Percentiles rank a stretch among this genome's conserved stretches.
These are phyloP conservation scores for Casaregolazyma suthepensis DNA, from an alignment of 1,139 yeast genomes.

Conservation along the genomic window DNA sequence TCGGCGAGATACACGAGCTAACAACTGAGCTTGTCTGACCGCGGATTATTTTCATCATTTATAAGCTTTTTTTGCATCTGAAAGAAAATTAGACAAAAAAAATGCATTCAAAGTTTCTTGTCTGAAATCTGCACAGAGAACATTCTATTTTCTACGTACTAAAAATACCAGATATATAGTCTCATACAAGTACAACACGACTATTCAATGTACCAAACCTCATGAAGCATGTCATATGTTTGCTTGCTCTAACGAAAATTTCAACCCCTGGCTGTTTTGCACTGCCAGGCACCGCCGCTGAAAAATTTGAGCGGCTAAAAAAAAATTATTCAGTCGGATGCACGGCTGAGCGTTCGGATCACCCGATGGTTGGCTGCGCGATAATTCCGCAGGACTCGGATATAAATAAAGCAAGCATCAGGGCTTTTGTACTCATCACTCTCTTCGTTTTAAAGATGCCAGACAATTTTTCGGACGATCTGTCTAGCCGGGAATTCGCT, in stretches of 20 bases:
- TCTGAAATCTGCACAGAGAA: too few species aligned
- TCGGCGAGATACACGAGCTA: too few species aligned
- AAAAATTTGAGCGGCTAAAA: neutral
- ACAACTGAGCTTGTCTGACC: too few species aligned
- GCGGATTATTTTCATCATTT: too few species aligned
- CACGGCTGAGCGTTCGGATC: neutral
- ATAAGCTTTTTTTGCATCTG: too few species aligned
- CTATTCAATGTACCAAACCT: neutral
- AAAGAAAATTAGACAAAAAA: too few species aligned
- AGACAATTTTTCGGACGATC: neutral
- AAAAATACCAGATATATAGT: neutral
- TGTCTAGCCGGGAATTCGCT: neutral
- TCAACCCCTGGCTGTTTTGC: neutral
- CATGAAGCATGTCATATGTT: neutral
- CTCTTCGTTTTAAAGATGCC: neutral
- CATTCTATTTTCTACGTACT: too few species aligned
- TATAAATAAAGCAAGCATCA: neutral
- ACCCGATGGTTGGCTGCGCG: neutral
- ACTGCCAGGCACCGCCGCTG: neutral
- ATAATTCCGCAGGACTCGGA: neutral
- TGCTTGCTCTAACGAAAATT: neutral
- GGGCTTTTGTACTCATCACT: neutral
- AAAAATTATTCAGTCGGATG: neutral
- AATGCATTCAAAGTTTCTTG: too few species aligned
- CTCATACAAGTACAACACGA: neutral